Base-by-base conservation (phyloP, 805 yeast species). In the Peterozyma xylosa region DNA sequence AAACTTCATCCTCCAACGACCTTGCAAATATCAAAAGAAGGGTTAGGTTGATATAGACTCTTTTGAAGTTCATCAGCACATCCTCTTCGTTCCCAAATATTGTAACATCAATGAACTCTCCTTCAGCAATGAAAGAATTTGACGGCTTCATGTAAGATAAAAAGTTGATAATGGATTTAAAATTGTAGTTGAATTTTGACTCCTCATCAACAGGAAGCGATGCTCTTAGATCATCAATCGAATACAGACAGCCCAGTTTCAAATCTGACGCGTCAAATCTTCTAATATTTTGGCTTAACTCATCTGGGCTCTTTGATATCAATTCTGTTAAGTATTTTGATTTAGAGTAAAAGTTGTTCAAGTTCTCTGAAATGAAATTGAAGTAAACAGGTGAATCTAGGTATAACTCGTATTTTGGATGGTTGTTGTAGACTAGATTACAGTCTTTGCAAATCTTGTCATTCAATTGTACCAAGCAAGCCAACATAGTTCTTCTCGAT, bases 171-270 rank as follows among this genome's bases (percentile, higher is more conserved):
- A 38, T 30, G 5, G 13, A 15, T 29, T 29, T 38, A 18, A 29
- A 38, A 38, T 38, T 38, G 7, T 29, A 38, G 21, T 38, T 34
- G 14, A 38, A 38, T 6, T 30, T 29, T 11, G 41, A 33, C 13
- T 38, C 41, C 16, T 38, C 35, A 14, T 38, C 41, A 33, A 38
- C 41, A 10, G 41, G 30, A 7, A 38, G 17, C 21, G 15, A 38
- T n/a, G 14, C n/a, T 29, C 41, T 33, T 14, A 38, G 9, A 14
- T 38, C 41, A 14, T 29, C 15, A 29, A 38, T 30, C 21, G 11
- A 7, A 15, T 38, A 38, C 6, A 29, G 35, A 13, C 9, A 7
- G 10, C 17, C 41, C 34, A 38, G 10, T 7, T n/a, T 9, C n/a
- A 30, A n/a, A 5, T 27, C 41, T 29, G 7, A 5, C 27, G 30